Evolutionary conservation across 1,139 yeast genomes (phyloP).

Genomic region (Hemisphaericaspora lyxosophila): DNA sequence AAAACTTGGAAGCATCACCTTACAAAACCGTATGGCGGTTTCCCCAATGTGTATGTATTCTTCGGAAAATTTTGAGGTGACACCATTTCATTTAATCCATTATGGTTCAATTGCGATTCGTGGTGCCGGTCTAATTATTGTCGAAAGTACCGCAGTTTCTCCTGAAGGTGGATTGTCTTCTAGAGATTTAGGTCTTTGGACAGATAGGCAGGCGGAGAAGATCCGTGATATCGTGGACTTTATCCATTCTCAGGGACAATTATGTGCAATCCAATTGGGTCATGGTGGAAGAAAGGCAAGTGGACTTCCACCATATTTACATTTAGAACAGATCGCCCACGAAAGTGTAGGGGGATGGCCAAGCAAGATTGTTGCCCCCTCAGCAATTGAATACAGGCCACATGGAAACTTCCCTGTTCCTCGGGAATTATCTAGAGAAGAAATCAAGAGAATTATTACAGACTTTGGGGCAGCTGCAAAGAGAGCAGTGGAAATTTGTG

Average conservation of each 20-base stretch:
- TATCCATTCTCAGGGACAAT: constrained; percentile 49
- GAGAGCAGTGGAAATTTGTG: constrained; percentile 40
- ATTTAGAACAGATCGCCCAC: constrained; percentile 32
- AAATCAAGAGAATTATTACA: constrained; percentile 31
- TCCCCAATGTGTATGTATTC: constrained; percentile 63
- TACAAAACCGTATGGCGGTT: constrained; percentile 53
- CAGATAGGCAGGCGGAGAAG: constrained; percentile 49
- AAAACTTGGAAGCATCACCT: constrained; percentile 13
- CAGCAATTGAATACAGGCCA: constrained; percentile 36
- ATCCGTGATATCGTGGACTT: constrained; percentile 50
- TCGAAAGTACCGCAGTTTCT: constrained; percentile 51
- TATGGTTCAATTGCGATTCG: constrained; percentile 42
- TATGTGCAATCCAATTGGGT: constrained; percentile 52
- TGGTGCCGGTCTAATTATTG: constrained; percentile 55
- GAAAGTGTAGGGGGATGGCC: constrained; percentile 39
- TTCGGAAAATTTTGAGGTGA: constrained; percentile 35
- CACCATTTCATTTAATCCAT: constrained; percentile 46
- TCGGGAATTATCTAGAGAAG: constrained; percentile 29
- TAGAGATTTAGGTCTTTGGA: constrained; percentile 50
- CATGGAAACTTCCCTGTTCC: constrained; percentile 28
- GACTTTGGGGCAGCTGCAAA: constrained; percentile 45
- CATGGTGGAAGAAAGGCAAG: constrained; percentile 57
- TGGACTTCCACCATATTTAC: constrained; percentile 31
- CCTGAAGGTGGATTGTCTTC: constrained; percentile 44
- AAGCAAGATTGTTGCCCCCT: constrained; percentile 40